phyloP scores from a whole-genome alignment of 345 rosid species.

The Orychophragmus violaceus region DNA sequence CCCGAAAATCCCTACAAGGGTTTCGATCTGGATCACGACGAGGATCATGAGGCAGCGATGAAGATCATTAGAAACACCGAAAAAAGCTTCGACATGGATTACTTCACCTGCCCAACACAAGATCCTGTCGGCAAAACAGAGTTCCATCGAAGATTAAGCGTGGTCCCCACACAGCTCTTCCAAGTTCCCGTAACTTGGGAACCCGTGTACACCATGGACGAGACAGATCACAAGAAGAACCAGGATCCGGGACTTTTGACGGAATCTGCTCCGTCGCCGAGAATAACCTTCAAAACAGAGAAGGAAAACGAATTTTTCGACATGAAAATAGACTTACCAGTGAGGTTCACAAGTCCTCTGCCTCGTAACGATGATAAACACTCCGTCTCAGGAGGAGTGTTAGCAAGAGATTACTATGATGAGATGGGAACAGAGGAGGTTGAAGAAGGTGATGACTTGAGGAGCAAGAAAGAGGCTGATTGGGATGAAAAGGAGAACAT shows the following conservation, averaged over 20 bases:
- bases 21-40: constrained; percentile 33
- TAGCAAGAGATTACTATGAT: neutral
- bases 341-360: constrained; percentile 3
- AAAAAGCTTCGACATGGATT: constrained; percentile 43
- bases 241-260: constrained; percentile 33
- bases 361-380: constrained; percentile 1
- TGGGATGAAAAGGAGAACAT: constrained; percentile 39
- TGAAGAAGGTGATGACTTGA: constrained; percentile 10
- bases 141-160: constrained; percentile 28
- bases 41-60: constrained; percentile 18
- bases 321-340: constrained; percentile 82
- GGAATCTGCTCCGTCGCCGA: constrained; percentile 42
- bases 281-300: constrained; percentile 81
- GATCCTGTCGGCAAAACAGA: constrained; percentile 24
- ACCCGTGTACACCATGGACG: constrained; percentile 31
- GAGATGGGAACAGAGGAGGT: constrained; percentile 17
- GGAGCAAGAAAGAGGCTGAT: constrained; percentile 13
- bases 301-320: constrained; percentile 88
- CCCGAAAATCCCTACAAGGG: constrained; percentile 43
- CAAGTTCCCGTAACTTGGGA: constrained; percentile 66
- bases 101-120: constrained; percentile 62
- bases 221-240: constrained; percentile 31
- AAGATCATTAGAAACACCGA: constrained; percentile 29
- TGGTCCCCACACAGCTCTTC: constrained; percentile 39
- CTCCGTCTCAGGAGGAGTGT: neutral